Evolutionary conservation across 441 rosid genomes (phyloP).

Genomic region (Adansonia rubrostipa): DNA sequence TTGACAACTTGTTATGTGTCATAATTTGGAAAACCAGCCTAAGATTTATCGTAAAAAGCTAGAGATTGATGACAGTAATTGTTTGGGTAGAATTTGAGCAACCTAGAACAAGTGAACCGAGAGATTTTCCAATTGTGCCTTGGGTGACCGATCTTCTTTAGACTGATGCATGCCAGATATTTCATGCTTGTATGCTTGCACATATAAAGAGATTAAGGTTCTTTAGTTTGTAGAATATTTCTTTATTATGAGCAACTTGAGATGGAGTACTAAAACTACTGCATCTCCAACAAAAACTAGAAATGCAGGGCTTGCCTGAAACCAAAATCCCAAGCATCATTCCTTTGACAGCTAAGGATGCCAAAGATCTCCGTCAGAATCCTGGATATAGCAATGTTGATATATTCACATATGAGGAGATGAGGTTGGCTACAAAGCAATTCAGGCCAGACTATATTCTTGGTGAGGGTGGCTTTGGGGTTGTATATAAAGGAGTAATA

Average conservation of each 20-base stretch:
- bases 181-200: neutral
- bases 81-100: neutral
- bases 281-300: slow-evolving; percentile 40
- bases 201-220: neutral
- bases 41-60: neutral
- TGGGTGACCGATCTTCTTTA: neutral
- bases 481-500: slow-evolving; percentile 86
- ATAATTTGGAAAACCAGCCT: neutral
- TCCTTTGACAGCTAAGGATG: slow-evolving; percentile 62
- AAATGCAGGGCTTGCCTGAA: slow-evolving; percentile 41
- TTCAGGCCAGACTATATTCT: slow-evolving; percentile 88
- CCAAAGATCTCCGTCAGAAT: slow-evolving; percentile 71
- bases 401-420: slow-evolving; percentile 81
- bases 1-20: neutral
- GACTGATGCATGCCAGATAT: neutral
- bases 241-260: neutral
- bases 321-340: slow-evolving; percentile 35
- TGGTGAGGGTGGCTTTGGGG: slow-evolving; percentile 98
- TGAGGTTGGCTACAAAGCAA: slow-evolving; percentile 79
- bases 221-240: neutral
- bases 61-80: neutral
- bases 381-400: slow-evolving; percentile 78
- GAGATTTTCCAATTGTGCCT: neutral
- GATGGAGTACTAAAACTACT: slow-evolving; percentile 39
- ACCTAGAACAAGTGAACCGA: neutral